These are phyloP conservation scores for Forsythia viridissima DNA, from an alignment of 257 asterid species.

Conservation along the genomic window DNA sequence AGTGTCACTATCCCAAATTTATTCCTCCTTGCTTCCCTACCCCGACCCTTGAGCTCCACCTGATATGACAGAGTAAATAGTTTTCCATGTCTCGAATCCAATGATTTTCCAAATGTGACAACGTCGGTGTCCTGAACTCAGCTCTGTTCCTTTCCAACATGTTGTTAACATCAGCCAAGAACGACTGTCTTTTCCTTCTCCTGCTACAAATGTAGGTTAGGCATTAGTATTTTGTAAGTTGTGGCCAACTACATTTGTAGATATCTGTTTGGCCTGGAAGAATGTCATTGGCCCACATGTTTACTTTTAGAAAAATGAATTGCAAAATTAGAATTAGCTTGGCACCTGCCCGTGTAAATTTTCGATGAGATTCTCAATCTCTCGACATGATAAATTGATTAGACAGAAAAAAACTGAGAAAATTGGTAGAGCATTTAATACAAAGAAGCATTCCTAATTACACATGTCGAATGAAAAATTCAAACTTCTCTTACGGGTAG, in stretches of 20 bases:
- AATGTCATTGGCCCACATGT: no score
- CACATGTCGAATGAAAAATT: no score
- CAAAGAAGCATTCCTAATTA: no score
- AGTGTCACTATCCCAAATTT: background rate
- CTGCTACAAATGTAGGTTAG: background rate
- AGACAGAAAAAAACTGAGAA: no score
- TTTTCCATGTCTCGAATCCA: background rate
- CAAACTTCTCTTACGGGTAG: background rate
- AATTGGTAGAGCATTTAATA: no score
- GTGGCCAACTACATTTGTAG: background rate
- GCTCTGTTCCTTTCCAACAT: background rate
- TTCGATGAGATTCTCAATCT: no score
- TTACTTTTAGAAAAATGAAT: no score
- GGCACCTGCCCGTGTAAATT: no score
- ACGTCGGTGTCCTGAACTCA: background rate
- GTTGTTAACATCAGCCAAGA: background rate
- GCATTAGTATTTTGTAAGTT: background rate
- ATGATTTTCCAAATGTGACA: background rate
- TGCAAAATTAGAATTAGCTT: no score
- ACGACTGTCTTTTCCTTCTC: background rate
- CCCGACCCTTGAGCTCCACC: background rate
- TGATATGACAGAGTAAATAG: background rate
- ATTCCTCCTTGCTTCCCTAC: background rate
- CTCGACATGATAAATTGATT: no score
- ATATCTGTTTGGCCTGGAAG: no score